A percentile compares a stretch with the other conserved stretches of the same genome.
phyloP scores from a whole-genome alignment of 192 early-diverging fungal genomes.

The Backusella liffmaniae region DNA sequence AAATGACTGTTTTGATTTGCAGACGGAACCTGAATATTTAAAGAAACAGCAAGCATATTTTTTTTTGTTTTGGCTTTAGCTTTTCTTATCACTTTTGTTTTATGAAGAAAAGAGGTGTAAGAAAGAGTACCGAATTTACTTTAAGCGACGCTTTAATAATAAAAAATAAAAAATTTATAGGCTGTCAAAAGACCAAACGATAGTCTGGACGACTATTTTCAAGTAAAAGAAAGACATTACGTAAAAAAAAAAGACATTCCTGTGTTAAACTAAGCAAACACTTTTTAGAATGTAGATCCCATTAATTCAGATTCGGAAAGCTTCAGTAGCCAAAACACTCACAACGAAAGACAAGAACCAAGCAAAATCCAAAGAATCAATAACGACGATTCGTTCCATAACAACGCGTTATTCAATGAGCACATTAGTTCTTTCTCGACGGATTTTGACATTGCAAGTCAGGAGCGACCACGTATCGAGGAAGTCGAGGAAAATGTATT shows the following conservation, averaged over 20 bases:
- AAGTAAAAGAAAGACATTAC: not conserved
- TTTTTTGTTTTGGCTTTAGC: not conserved
- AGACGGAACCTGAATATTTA: not conserved
- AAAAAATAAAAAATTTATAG: not conserved
- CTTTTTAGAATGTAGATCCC: not conserved
- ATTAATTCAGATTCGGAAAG: constrained; percentile 1
- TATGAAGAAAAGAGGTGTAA: not conserved
- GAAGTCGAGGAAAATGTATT: not conserved
- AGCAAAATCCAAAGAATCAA: not conserved
- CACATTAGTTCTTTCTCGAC: not conserved
- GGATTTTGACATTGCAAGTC: not conserved
- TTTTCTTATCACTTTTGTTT: not conserved
- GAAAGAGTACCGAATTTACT: not conserved
- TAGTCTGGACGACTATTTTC: not conserved
- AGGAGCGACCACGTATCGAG: not conserved
- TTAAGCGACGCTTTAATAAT: not conserved
- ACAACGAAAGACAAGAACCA: not conserved
- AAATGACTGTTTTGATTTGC: too few relatives aligned
- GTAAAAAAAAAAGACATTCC: not conserved
- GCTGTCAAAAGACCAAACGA: not conserved
- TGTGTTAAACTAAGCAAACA: not conserved
- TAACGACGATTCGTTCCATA: not conserved
- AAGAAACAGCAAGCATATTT: not conserved
- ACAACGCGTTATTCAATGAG: not conserved
- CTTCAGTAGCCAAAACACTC: not conserved